Percentiles rank a stretch among this genome's conserved stretches.
Conservation (phyloP, 2,329 filamentous ascomycete species). For the Dothistroma septosporum region DNA sequence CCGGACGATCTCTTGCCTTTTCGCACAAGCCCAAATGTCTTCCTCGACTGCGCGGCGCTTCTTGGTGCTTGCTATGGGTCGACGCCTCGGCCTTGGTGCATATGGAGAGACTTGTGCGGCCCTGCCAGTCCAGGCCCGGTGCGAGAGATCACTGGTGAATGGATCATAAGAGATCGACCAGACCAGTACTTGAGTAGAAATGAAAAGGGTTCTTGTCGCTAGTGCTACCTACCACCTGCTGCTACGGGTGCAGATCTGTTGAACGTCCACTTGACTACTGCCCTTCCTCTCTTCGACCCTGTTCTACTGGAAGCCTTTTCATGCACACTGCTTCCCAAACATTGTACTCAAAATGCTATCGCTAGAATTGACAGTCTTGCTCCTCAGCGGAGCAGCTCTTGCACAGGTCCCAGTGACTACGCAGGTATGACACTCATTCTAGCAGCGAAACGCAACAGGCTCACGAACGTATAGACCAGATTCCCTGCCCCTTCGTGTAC, state of each 20-base stretch:
- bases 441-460: not conserved
- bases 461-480: constrained; percentile 4
- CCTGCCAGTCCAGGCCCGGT: not conserved
- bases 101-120: not conserved
- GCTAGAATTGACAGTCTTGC: not conserved
- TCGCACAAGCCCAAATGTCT: not conserved
- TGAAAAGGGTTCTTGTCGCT: not conserved
- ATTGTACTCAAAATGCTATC: not conserved
- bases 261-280: not conserved
- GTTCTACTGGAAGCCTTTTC: not conserved
- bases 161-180: not conserved
- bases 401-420: constrained; percentile 13
- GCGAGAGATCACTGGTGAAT: not conserved
- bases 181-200: not conserved
- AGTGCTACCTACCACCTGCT: not conserved
- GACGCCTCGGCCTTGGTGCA: not conserved
- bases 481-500: constrained; percentile 15
- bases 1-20: not conserved
- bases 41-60: not conserved
- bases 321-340: not conserved
- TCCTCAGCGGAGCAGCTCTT: constrained; percentile 4
- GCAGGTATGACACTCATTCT: not conserved
- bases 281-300: not conserved
- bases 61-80: not conserved
- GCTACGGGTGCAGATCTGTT: not conserved